phyloP scores from a whole-genome alignment of 768 basidiomycete genomes.

The Fistulinella prunicolor region DNA sequence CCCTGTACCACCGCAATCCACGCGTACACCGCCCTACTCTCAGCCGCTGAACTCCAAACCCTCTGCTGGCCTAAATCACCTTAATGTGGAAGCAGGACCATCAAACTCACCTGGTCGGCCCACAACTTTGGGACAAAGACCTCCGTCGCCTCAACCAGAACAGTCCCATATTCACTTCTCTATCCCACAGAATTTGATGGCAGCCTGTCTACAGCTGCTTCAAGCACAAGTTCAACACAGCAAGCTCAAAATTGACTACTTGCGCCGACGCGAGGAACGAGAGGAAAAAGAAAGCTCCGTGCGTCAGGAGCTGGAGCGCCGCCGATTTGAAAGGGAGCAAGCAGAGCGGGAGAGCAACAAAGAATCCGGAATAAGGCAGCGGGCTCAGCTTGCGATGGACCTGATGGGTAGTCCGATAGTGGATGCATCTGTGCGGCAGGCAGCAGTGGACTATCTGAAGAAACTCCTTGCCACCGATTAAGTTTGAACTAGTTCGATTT shows the following conservation, averaged over 20 bases:
- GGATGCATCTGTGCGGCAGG: constrained; percentile 60
- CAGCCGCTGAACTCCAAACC: constrained; percentile 13
- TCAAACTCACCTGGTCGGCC: constrained; percentile 18
- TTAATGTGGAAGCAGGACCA: constrained; percentile 17
- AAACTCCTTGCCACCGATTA: constrained; percentile 48
- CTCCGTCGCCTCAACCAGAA: constrained; percentile 30
- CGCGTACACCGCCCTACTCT: constrained; percentile 23
- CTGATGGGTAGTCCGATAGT: constrained; percentile 55
- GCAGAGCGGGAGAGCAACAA: constrained; percentile 54
- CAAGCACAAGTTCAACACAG: constrained; percentile 67
- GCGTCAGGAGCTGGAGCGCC: constrained; percentile 51
- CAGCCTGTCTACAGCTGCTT: constrained; percentile 56
- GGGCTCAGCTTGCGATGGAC: constrained; percentile 64
- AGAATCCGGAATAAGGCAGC: constrained; percentile 55
- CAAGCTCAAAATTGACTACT: constrained; percentile 66
- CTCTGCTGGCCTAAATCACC: constrained; percentile 15
- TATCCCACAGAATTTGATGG: constrained; percentile 55
- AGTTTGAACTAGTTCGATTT: constrained; percentile 29
- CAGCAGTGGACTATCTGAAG: constrained; percentile 70
- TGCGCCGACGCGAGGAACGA: constrained; percentile 66
- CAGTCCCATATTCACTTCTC: constrained; percentile 47
- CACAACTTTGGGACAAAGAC: constrained; percentile 5
- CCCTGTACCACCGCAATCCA: constrained; percentile 30
- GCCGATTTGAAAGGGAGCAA: constrained; percentile 54
- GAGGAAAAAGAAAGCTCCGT: constrained; percentile 55